Evolutionary conservation across 306 rosid species (phyloP).

Genomic region (Datisca glomerata): DNA sequence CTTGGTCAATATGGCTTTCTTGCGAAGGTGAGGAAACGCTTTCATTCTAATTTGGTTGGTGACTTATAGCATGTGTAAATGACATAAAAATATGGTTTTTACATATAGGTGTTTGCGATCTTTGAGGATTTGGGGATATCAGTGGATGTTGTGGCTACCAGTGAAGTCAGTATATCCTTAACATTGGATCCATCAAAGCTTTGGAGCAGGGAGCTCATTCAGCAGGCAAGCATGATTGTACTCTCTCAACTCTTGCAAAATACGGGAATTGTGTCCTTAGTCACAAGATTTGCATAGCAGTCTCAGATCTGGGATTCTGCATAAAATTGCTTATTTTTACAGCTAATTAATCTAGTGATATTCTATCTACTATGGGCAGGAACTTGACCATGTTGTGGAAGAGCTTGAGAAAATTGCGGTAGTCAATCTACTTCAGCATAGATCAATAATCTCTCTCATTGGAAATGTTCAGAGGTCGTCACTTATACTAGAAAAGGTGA

Average conservation of each 20-base stretch:
- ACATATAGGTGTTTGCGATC: constrained; percentile 67
- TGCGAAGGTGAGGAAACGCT: constrained; percentile 64
- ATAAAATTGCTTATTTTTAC: no score
- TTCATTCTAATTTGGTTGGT: constrained; percentile 5
- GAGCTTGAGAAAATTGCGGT: constrained; percentile 90
- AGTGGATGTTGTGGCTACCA: constrained; percentile 83
- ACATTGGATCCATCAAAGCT: constrained; percentile 85
- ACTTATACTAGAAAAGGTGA: constrained; percentile 82
- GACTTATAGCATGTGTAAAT: no score
- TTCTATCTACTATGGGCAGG: constrained; percentile 35
- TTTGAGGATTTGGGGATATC: constrained; percentile 84
- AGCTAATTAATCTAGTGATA: not conserved
- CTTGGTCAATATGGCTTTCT: constrained; percentile 93
- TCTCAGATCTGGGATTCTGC: no score
- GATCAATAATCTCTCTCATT: constrained; percentile 91
- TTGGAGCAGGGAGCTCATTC: constrained; percentile 89
- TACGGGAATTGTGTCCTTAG: no score
- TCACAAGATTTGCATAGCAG: no score
- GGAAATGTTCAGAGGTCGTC: constrained; percentile 94
- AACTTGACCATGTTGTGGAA: constrained; percentile 88
- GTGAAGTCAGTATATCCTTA: constrained; percentile 86
- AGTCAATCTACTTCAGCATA: constrained; percentile 76
- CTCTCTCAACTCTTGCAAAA: constrained; percentile 4
- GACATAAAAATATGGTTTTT: constrained; percentile 6
- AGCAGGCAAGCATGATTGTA: constrained; percentile 46